Base-by-base conservation (phyloP, 768 basidiomycete genomes). In the Pleurotus tuoliensis region DNA sequence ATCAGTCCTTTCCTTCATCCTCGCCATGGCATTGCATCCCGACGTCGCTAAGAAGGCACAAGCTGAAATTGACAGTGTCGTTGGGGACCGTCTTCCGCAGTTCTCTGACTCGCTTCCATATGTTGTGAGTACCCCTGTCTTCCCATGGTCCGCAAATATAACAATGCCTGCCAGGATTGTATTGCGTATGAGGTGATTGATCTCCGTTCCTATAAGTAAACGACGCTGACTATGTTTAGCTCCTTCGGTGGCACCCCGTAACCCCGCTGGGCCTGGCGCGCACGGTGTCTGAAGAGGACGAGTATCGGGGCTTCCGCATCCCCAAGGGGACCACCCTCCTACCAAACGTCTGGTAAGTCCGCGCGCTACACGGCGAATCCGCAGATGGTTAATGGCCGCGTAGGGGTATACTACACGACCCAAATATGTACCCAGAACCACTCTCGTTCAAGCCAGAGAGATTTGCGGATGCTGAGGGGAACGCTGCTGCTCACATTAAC, bases 181-280 rank as follows among this genome's bases (percentile, higher is more conserved):
- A 61, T 72, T 5, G 67, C 67, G 54, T 66, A 67, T 58, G 69
- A 69, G 58, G 66, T 67, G 24, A 9, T 38, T 50, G 39, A 9
- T 52, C 44, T 18, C 30, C 43, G 27, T 18, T 16, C 40, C 6
- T 45, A 34, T 18, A 27, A 27, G n/a, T 16, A 30, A 27, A 41
- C 15, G n/a, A 18, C 45, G 50, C 47, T 50, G 24, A 20, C 24
- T 51, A 22, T 58, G 16, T 30, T 37, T n/a, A 70, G 66, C 59
- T 73, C 20, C 59, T 79, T 6, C 66, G 79, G 50, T 79, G 77
- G 77, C 72, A 74, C 60, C 78, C 77, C 22, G 74, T 73, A 5
- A 67, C 69, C 1, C 74, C 73, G 11, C 20, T 68, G 45, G 66
- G 56, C 22, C 49, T 66, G 20, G 56, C 61, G 2, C 64, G 63